Evolutionary conservation across 441 rosid genomes (phyloP).

Genomic region (Pelargonium fulgidum): DNA sequence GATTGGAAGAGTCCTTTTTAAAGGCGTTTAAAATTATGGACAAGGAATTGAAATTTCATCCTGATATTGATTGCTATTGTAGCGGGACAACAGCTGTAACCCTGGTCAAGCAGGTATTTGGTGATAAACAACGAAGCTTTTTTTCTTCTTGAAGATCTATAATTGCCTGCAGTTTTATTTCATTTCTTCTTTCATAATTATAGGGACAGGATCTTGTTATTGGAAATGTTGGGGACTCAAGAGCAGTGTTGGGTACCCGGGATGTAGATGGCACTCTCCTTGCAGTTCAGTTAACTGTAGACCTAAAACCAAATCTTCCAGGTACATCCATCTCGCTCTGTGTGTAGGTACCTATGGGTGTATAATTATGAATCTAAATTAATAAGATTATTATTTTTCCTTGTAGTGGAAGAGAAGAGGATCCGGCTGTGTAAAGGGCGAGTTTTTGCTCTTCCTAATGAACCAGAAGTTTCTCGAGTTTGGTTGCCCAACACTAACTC

Average conservation of each 20-base stretch:
- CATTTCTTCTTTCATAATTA: neutral
- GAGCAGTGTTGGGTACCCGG: conserved; percentile 4
- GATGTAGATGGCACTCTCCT: conserved; percentile 2
- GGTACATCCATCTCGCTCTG: neutral
- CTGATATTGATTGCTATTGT: conserved; percentile 5
- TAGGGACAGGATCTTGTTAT: neutral
- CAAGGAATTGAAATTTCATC: conserved; percentile 5
- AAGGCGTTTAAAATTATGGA: conserved; percentile 1
- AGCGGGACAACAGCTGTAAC: conserved; percentile 6
- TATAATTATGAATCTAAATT: neutral
- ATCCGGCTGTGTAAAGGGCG: conserved; percentile 1
- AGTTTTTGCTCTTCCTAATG: conserved; percentile 7
- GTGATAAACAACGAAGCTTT: neutral
- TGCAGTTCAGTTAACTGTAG: conserved; percentile 4
- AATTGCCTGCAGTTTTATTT: conserved; percentile 4
- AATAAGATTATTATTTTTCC: neutral
- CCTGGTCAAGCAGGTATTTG: conserved; percentile 6
- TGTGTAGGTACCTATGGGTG: neutral
- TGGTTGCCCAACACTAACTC: conserved; percentile 10
- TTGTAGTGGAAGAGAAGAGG: conserved; percentile 6
- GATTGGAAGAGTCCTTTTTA: conserved; percentile 1
- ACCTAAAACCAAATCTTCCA: conserved; percentile 10
- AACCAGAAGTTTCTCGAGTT: conserved; percentile 8
- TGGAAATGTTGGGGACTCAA: conserved; percentile 5
- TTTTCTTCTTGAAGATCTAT: neutral